Percentiles rank a stretch among this genome's conserved stretches.
phyloP scores from a whole-genome alignment of 1,284 basidiomycete genomes.

The Fomitopsis pinicola region DNA sequence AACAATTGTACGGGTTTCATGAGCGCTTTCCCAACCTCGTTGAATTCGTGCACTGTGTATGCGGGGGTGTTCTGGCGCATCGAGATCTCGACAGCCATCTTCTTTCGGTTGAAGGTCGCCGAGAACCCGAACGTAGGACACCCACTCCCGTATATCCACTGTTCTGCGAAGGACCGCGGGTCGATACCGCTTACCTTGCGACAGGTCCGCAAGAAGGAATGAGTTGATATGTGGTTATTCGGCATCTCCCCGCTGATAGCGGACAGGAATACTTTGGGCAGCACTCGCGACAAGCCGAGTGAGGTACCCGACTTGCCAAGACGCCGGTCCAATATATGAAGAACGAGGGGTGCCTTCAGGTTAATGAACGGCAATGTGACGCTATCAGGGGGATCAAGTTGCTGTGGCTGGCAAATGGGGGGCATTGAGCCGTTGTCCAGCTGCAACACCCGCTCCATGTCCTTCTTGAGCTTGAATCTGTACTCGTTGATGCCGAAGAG shows the following conservation, averaged over 20 bases:
- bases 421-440: constrained; percentile 89
- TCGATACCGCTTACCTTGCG: constrained; percentile 93
- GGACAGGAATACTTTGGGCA: constrained; percentile 93
- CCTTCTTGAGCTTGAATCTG: constrained; percentile 91
- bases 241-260: constrained; percentile 90
- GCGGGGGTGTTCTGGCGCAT: constrained; percentile 89
- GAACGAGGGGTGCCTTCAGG: constrained; percentile 90
- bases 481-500: constrained; percentile 97
- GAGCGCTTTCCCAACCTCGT: constrained; percentile 61
- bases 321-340: constrained; percentile 93
- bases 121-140: constrained; percentile 90
- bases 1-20: constrained; percentile 86
- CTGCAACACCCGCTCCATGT: constrained; percentile 91
- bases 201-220: constrained; percentile 88
- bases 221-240: constrained; percentile 85
- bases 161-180: constrained; percentile 87
- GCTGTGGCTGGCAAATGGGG: constrained; percentile 90
- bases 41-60: constrained; percentile 60
- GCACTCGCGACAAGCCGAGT: constrained; percentile 88
- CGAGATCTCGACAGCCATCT: constrained; percentile 95
- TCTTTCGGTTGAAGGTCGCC: constrained; percentile 95
- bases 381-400: constrained; percentile 79
- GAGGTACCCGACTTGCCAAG: constrained; percentile 95
- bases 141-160: constrained; percentile 98
- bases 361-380: constrained; percentile 84